A percentile compares a stretch with the other conserved stretches of the same genome.
Evolutionary conservation across 2,329 filamentous ascomycete species (phyloP).

Genomic region (Fusarium sp.): DNA sequence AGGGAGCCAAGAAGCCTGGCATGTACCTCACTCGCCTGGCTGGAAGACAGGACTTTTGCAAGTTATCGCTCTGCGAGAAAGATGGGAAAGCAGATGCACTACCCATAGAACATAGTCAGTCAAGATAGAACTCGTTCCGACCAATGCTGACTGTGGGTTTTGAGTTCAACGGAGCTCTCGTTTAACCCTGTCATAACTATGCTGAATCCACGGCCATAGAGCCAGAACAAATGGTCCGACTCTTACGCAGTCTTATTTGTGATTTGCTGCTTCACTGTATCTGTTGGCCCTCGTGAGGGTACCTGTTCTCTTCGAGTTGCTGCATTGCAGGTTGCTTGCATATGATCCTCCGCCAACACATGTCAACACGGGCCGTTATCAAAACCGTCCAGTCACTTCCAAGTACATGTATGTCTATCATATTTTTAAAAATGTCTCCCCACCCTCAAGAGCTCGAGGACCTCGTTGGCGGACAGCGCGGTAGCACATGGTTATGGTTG

Average conservation of each 20-base stretch:
- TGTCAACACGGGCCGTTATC: background rate
- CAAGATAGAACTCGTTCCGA: background rate
- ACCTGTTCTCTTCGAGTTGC: background rate
- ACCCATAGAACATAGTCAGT: background rate
- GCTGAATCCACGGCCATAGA: background rate
- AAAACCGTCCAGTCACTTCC: background rate
- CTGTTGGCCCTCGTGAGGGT: background rate
- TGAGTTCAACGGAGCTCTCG: background rate
- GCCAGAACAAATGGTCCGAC: background rate
- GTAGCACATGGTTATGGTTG: background rate
- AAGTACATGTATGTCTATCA: background rate
- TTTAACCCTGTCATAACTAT: background rate
- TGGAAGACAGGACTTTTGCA: background rate
- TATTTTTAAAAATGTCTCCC: background rate
- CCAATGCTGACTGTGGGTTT: background rate
- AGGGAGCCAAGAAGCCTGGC: background rate
- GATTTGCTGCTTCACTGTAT: background rate
- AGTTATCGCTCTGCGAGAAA: too few relatives aligned
- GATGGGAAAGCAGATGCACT: accelerated
- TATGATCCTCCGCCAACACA: background rate
- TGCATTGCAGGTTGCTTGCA: background rate
- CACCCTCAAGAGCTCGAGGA: background rate
- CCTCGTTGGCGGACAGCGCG: background rate
- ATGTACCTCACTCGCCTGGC: background rate
- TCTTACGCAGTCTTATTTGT: background rate